Base-by-base conservation (phyloP, 345 rosid genomes). In the Trapa incisa region DNA sequence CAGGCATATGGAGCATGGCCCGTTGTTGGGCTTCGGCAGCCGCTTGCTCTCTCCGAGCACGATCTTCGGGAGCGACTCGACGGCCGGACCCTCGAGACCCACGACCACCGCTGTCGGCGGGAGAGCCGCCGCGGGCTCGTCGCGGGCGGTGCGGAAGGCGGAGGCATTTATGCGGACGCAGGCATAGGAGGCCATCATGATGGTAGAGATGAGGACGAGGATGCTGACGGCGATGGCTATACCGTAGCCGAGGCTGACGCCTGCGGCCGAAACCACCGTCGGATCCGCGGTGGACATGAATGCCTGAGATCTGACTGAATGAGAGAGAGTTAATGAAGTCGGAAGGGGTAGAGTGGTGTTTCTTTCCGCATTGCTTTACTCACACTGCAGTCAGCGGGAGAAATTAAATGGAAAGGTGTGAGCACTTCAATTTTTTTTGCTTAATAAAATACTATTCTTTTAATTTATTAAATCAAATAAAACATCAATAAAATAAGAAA, bases 141-240 rank as follows among this genome's bases (percentile, higher is more conserved):
- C 16, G 3, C 43, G 48, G 37, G 11, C 22, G 39, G 36, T 45
- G 2, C 47, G 68, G 64, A 41, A 41, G 61, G 67, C 65, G 38
- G 64, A 48, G 37, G 84, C 72, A 71, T 85, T 89, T 56, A 82
- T 76, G 68, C 80, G 77, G 39, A 85, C 78, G 73, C 92, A 89
- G 53, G 83, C 78, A 64, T 86, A 88, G 38, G 92, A 86, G 29
- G 88, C 87, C 33, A 89, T 86, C 88, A 89, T 86, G 73, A 89
- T 80, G 56, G 85, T 77, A 56, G 96, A 89, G 43, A 89, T 85
- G 74, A 89, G 96, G 61, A 89, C 85, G 0, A 89, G 82, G 57
- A 85, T 83, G 78, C 96, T 83, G 41, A 86, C 89, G 16, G 96
- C 84, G n/a, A 89, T 89, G 70, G 87, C 87, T 14, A 89, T 89